These are phyloP conservation scores for Penicillium cosmopolitanum DNA, from an alignment of 495 filamentous ascomycete species.

Conservation along the genomic window DNA sequence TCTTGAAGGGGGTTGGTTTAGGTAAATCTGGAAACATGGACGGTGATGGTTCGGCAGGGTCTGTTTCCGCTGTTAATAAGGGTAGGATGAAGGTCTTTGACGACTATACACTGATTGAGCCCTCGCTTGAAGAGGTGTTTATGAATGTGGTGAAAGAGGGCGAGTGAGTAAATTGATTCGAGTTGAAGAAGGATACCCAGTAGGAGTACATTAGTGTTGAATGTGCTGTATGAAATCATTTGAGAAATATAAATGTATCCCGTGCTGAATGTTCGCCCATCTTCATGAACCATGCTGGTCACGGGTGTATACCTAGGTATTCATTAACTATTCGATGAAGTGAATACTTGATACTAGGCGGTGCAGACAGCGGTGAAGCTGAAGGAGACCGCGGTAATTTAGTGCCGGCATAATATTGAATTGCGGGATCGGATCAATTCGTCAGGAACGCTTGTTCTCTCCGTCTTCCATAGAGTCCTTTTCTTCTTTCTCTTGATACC, in stretches of 20 bases:
- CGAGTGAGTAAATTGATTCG: not conserved
- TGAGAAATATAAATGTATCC: too few species aligned
- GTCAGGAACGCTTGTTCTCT: not conserved
- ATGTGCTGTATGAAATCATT: too few species aligned
- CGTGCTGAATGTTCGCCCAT: too few species aligned
- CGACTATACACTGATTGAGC: constrained; percentile 12
- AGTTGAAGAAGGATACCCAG: not conserved
- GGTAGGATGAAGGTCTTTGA: constrained; percentile 9
- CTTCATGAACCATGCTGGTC: too few species aligned
- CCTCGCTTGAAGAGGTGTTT: constrained; percentile 6
- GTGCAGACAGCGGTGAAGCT: too few species aligned
- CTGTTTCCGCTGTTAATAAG: not conserved
- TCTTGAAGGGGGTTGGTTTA: not conserved
- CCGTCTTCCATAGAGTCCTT: not conserved
- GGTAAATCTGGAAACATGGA: not conserved
- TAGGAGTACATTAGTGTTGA: not conserved
- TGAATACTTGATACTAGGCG: too few species aligned
- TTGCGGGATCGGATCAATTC: not conserved
- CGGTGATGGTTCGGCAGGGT: not conserved
- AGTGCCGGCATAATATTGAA: too few species aligned
- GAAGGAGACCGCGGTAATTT: too few species aligned
- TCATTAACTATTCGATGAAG: too few species aligned
- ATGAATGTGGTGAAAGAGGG: constrained; percentile 14
- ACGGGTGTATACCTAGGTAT: too few species aligned
- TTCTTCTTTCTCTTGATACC: not conserved